Percentiles rank a stretch among this genome's conserved stretches.
These are phyloP conservation scores for Uromyces viciae-fabae DNA, from an alignment of 1,284 basidiomycete species.

Conservation along the genomic window DNA sequence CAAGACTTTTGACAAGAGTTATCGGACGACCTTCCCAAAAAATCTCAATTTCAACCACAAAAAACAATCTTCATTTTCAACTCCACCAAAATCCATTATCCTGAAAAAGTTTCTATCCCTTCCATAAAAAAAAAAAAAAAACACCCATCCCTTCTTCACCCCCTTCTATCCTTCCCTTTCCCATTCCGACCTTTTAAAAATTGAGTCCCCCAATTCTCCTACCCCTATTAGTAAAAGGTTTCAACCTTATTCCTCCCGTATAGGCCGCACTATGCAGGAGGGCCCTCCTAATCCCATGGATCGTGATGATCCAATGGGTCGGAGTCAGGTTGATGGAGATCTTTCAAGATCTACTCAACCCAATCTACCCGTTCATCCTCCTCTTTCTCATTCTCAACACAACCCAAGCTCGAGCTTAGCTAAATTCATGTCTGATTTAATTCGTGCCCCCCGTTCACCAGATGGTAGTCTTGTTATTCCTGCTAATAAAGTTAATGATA, in stretches of 20 bases:
- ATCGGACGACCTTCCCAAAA: too few relatives aligned
- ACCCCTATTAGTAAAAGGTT: neutral
- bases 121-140: neutral
- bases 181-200: neutral
- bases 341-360: neutral
- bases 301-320: neutral
- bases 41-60: constrained; percentile 1
- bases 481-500: too few relatives aligned
- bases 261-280: neutral
- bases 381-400: neutral
- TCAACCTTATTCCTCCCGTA: neutral
- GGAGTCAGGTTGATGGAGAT: neutral
- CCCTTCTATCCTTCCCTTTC: neutral
- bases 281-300: neutral
- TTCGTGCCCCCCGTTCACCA: too few relatives aligned
- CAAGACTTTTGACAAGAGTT: too few relatives aligned
- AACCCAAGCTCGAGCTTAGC: neutral
- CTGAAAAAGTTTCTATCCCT: neutral
- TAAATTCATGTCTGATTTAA: too few relatives aligned
- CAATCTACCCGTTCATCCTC: neutral
- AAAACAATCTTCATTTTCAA: neutral
- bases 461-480: too few relatives aligned
- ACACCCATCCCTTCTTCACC: neutral
- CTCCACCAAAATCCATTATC: neutral
- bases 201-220: neutral